phyloP scores from a whole-genome alignment of 2,329 filamentous ascomycete genomes.

The Microdochium bolleyi region DNA sequence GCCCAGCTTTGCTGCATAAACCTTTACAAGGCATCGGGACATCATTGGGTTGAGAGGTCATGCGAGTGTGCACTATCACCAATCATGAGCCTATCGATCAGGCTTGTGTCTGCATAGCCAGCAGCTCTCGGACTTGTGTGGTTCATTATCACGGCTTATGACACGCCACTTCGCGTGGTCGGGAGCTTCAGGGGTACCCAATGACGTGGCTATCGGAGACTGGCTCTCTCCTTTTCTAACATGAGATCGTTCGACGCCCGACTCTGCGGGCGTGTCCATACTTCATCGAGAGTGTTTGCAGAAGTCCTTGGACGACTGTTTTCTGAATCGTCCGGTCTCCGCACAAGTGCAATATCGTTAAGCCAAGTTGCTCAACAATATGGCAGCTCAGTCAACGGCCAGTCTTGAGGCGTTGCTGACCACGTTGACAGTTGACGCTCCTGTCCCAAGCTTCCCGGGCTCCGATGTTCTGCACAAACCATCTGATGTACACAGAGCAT shows the following conservation, averaged over 20 bases:
- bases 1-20: too few relatives aligned
- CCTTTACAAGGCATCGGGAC: too few relatives aligned
- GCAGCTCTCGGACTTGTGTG: not conserved
- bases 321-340: not conserved
- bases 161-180: not conserved
- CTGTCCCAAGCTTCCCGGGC: slow-evolving; percentile 19
- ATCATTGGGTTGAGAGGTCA: too few relatives aligned
- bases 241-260: not conserved
- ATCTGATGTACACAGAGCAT: slow-evolving; percentile 20
- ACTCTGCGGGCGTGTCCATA: not conserved
- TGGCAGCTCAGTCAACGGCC: slow-evolving; percentile 53
- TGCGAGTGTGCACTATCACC: too few relatives aligned
- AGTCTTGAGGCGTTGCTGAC: slow-evolving; percentile 49
- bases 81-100: too few relatives aligned
- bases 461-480: slow-evolving; percentile 14
- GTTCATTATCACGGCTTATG: not conserved
- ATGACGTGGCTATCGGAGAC: not conserved
- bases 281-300: not conserved
- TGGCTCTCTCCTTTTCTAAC: not conserved
- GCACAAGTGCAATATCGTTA: not conserved
- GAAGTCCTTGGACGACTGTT: not conserved
- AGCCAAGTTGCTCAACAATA: not conserved
- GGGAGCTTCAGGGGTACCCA: not conserved
- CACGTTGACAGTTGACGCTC: slow-evolving; percentile 39
- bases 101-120: too few relatives aligned